Percentiles rank a stretch among this genome's conserved stretches.
Evolutionary conservation across 371 early-diverging fungal genomes (phyloP).

Genomic region (Mortierella polycephala): DNA sequence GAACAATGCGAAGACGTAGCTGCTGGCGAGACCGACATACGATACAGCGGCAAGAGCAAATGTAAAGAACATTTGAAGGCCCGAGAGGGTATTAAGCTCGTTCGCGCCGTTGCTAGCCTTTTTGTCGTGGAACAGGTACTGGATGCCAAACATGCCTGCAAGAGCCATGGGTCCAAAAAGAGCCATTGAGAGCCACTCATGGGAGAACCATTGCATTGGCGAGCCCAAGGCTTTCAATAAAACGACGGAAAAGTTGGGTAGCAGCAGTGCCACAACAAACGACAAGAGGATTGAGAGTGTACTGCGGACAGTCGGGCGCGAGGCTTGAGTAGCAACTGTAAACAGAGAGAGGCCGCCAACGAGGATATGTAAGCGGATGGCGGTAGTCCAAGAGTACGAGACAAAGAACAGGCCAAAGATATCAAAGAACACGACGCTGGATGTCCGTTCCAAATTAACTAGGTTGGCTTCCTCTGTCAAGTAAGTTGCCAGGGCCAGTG

Average conservation of each 20-base stretch:
- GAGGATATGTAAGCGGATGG: slow-evolving; percentile 54
- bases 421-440: slow-evolving; percentile 73
- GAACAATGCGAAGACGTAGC: slow-evolving; percentile 26
- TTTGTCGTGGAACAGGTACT: slow-evolving; percentile 52
- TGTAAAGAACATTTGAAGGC: slow-evolving; percentile 24
- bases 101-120: slow-evolving; percentile 24
- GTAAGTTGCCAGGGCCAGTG: slow-evolving; percentile 65
- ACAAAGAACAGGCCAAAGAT: slow-evolving; percentile 68
- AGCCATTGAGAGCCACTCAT: slow-evolving; percentile 68
- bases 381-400: slow-evolving; percentile 69
- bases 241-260: slow-evolving; percentile 57
- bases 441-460: slow-evolving; percentile 60
- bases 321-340: slow-evolving; percentile 2
- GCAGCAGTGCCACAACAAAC: slow-evolving; percentile 56
- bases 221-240: slow-evolving; percentile 57
- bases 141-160: slow-evolving; percentile 58
- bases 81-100: slow-evolving; percentile 20
- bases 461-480: slow-evolving; percentile 60
- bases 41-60: slow-evolving; percentile 6
- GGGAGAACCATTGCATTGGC: slow-evolving; percentile 72
- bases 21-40: slow-evolving; percentile 26
- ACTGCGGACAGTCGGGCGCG: slow-evolving; percentile 22
- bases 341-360: slow-evolving; percentile 18
- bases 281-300: slow-evolving; percentile 55
- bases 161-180: slow-evolving; percentile 67